Conservation (phyloP, 2,329 filamentous ascomycete genomes). For the Colletotrichum limetticola region DNA sequence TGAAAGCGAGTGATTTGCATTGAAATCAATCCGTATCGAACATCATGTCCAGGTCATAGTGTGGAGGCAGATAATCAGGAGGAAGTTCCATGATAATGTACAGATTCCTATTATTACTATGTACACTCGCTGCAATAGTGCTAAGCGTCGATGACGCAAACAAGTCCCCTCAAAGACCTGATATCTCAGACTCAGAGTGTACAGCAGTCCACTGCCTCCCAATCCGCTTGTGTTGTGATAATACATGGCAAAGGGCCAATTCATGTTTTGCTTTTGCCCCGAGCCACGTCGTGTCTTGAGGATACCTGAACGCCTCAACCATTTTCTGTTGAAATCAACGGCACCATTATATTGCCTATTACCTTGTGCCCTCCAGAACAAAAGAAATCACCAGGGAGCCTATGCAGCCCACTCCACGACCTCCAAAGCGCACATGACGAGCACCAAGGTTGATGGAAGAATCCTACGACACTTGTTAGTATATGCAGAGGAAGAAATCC, state of each 20-base stretch:
- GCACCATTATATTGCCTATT: not conserved
- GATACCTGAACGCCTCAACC: constrained; percentile 9
- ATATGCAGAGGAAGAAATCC: not conserved
- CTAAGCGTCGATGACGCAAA: not conserved
- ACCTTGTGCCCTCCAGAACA: not conserved
- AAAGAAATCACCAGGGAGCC: constrained; percentile 17
- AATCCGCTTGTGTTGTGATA: not conserved
- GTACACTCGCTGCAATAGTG: not conserved
- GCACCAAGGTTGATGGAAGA: constrained; percentile 87
- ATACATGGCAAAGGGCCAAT: constrained; percentile 6
- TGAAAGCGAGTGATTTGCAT: too few relatives aligned
- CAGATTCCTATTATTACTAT: not conserved
- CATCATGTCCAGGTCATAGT: not conserved
- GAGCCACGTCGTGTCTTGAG: not conserved
- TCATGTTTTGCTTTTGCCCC: not conserved
- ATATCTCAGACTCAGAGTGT: not conserved
- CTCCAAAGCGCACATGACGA: constrained; percentile 92
- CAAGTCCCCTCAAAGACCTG: not conserved
- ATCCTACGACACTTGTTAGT: constrained; percentile 68
- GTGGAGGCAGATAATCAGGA: too few relatives aligned
- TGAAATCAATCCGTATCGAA: constrained; percentile 52
- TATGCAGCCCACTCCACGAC: constrained; percentile 85
- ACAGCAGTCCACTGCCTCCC: not conserved
- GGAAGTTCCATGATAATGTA: not conserved
- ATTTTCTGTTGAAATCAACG: not conserved